Base-by-base conservation (phyloP, 257 asterid species). In the Thymus mandschuricus region DNA sequence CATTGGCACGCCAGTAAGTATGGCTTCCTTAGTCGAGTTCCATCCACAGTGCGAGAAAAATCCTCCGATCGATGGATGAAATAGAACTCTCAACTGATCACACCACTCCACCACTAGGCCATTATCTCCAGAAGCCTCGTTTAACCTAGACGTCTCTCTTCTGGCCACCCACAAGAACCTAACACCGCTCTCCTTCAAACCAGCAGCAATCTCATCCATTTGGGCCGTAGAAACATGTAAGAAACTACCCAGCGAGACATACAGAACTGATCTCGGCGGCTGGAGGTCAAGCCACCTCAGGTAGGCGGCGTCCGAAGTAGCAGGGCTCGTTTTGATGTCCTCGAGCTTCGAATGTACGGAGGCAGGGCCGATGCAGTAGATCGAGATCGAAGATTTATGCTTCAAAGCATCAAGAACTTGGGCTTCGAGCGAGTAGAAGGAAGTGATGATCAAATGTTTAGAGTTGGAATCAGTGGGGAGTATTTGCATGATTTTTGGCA, bases 41-140 rank as follows among this genome's bases (percentile, higher is more conserved):
- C 97, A 91, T 31, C 96, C 96, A 27, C 96, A 87, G 6, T 91
- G 96, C 10, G 90, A 72, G 84, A 83, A 83, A 62, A 85, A 91
- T 0, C 96, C 95, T 0, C 95, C 96, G 0, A 87, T 70, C 0
- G 86, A 81, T 35, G 84, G 75, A 58, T 88, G 96, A 27, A 72
- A 60, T 3, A 88, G 75, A 27, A 91, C 92, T 69, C 68, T 50
- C 68, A 79, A 6, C 55, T 91, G 96, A 70, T 87, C 86, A 27
- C 90, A 84, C 95, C 96, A 91, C 3, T 78, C 88, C 56, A 91
- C 92, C 3, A 85, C 65, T 38, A 88, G 7, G 35, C 96, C 96
- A 1, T 46, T 61, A 1, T 34, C 72, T 5, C 79, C 82, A 3
- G 70, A 62, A 40, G 33, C 45, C 63, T 48, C 75, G 49, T 60